Conservation (phyloP, 805 yeast species). For the Cyberlindnera veronae region DNA sequence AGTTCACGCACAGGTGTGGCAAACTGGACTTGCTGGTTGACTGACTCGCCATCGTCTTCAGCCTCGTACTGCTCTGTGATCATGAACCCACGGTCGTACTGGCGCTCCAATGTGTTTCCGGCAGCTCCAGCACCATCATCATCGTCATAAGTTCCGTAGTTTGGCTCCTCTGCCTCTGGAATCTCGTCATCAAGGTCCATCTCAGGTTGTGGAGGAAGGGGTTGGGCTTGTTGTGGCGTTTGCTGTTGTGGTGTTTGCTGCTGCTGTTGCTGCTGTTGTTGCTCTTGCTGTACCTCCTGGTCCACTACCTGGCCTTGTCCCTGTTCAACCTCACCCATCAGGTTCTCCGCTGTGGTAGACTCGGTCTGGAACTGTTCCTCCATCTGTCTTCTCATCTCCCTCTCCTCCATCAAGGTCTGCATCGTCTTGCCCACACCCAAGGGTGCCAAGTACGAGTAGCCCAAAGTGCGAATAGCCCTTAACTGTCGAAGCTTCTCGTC, state of each 20-base stretch:
- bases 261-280: conserved; percentile 1
- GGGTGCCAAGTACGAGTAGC: conserved; percentile 49
- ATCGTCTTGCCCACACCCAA: conserved; percentile 58
- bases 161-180: conserved; percentile 20
- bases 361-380: conserved; percentile 26
- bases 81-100: conserved; percentile 27
- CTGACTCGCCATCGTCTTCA: conserved; percentile 11
- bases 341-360: conserved; percentile 28
- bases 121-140: conserved; percentile 28
- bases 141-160: conserved; percentile 45
- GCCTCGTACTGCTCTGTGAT: conserved; percentile 26
- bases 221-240: conserved; percentile 1
- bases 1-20: conserved; percentile 12
- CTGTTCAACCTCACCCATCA: conserved; percentile 32
- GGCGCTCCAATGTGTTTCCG: conserved; percentile 21
- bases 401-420: conserved; percentile 34
- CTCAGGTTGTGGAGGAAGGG: neutral
- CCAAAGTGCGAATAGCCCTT: conserved; percentile 39
- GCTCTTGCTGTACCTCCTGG: conserved; percentile 1
- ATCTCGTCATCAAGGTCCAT: conserved; percentile 14
- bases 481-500: conserved; percentile 21
- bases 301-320: no score
- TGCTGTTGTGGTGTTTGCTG: conserved; percentile 2
- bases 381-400: conserved; percentile 25
- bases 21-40: conserved; percentile 21